Percentiles rank a stretch among this genome's conserved stretches.
Conservation (phyloP, 805 yeast genomes). For the Candida sonorensis region DNA sequence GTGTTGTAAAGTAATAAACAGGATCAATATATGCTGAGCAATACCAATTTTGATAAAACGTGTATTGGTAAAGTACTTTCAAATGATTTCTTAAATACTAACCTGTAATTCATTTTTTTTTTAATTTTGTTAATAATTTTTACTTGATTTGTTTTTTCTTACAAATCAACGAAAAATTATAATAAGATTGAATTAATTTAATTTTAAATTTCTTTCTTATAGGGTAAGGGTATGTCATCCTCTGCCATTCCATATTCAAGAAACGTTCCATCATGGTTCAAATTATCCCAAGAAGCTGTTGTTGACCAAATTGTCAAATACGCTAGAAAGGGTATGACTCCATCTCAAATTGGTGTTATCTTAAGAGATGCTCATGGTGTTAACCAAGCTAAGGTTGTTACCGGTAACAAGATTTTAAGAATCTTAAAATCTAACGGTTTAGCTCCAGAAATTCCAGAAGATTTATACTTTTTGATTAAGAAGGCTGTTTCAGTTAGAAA, state of each 20-base stretch:
- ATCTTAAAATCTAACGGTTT: conserved; percentile 99
- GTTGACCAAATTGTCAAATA: conserved; percentile 98
- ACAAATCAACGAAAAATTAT: too few relatives aligned
- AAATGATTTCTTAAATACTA: conserved; percentile 31
- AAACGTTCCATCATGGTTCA: conserved; percentile 99
- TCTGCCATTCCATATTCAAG: conserved; percentile 99
- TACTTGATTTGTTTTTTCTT: too few relatives aligned
- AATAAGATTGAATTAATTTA: too few relatives aligned
- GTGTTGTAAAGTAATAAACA: too few relatives aligned
- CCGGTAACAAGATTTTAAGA: conserved; percentile 99
- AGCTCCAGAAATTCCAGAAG: conserved; percentile 99
- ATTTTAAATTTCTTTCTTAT: conserved; percentile 10
- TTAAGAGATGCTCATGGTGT: conserved; percentile 99
- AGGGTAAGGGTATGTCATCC: conserved; percentile 99
- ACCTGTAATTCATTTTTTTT: conserved; percentile 22
- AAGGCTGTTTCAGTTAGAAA: conserved; percentile 99
- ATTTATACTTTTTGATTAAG: conserved; percentile 97
- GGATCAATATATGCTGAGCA: conserved; percentile 32
- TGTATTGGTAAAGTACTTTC: conserved; percentile 25
- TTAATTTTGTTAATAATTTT: too few relatives aligned
- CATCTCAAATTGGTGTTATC: conserved; percentile 98
- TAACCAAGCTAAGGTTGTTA: conserved; percentile 92
- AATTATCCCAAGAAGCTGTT: conserved; percentile 89
- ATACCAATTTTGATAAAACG: conserved; percentile 40
- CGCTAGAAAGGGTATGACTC: conserved; percentile 99